A percentile compares a stretch with the other conserved stretches of the same genome.
Conservation (phyloP, 2,329 filamentous ascomycete genomes). For the Pseudocercospora macadamiae region DNA sequence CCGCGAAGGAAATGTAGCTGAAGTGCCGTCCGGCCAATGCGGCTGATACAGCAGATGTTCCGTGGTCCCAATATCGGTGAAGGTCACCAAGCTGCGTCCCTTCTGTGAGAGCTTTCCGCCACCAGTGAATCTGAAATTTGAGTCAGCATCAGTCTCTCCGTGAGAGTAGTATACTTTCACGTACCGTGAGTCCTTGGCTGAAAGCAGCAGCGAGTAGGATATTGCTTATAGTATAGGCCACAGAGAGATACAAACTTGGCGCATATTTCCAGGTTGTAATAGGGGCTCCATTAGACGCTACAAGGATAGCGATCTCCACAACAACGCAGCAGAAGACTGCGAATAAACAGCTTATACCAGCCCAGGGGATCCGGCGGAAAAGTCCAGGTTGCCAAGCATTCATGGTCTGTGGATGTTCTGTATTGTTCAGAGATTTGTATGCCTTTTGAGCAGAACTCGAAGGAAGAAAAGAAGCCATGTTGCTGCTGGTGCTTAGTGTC, state of each 20-base stretch:
- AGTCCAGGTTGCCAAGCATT: conserved; percentile 22
- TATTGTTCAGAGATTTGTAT: neutral
- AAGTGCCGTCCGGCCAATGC: conserved; percentile 18
- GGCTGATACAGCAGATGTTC: conserved; percentile 20
- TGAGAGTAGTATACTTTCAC: neutral
- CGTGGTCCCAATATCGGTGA: conserved; percentile 22
- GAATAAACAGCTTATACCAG: conserved; percentile 17
- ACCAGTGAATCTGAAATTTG: conserved; percentile 20
- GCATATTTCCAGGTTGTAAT: conserved; percentile 24
- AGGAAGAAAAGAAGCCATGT: conserved; percentile 2
- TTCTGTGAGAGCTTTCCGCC: conserved; percentile 21
- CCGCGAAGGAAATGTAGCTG: conserved; percentile 24
- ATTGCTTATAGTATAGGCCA: conserved; percentile 22
- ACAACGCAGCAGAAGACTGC: conserved; percentile 19
- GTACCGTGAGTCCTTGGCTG: conserved; percentile 20
- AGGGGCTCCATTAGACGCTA: conserved; percentile 14
- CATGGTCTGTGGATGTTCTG: conserved; percentile 9
- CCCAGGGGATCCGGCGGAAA: conserved; percentile 19
- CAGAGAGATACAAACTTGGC: conserved; percentile 23
- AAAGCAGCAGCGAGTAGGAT: conserved; percentile 22
- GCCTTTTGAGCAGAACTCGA: neutral
- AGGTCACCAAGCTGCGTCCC: conserved; percentile 23
- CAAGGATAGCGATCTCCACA: conserved; percentile 18
- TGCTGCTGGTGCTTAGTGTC: neutral
- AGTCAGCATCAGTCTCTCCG: neutral